Conservation (phyloP, 2,329 filamentous ascomycete species). For the Gliomastix tumulicola region DNA sequence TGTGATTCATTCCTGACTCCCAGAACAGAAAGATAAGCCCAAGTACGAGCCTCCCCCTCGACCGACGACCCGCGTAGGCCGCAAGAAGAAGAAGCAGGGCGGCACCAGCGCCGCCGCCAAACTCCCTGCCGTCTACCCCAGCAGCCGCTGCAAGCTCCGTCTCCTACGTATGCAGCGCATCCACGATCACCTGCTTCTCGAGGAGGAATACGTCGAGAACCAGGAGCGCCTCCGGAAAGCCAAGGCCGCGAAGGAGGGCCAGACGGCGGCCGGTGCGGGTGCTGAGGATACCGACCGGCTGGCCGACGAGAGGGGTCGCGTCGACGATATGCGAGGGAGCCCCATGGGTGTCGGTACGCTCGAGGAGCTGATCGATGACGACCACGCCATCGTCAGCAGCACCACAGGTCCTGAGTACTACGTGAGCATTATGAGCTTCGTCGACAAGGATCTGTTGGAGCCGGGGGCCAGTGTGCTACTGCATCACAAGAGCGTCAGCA, state of each 20-base stretch:
- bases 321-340: constrained; percentile 97
- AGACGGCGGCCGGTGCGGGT: constrained; percentile 58
- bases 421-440: constrained; percentile 99
- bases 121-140: constrained; percentile 88
- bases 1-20: constrained; percentile 1
- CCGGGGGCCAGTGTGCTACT: constrained; percentile 91
- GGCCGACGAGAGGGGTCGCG: constrained; percentile 87
- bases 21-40: constrained; percentile 90
- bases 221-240: constrained; percentile 93
- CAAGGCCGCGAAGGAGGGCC: constrained; percentile 70
- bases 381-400: constrained; percentile 96
- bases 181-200: constrained; percentile 91
- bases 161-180: constrained; percentile 98
- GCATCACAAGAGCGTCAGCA: constrained; percentile 96
- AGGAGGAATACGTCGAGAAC: constrained; percentile 99
- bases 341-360: constrained; percentile 97
- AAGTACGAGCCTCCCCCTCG: constrained; percentile 99
- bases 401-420: constrained; percentile 98
- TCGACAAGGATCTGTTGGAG: constrained; percentile 96
- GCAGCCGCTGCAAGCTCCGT: constrained; percentile 93
- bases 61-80: constrained; percentile 91
- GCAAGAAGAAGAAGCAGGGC: constrained; percentile 95
- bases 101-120: constrained; percentile 93
- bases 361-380: constrained; percentile 98
- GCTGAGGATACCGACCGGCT: constrained; percentile 66